Evolutionary conservation across 73 alveolate species (phyloP), one percentile per base, ranked within the genome.

Genomic region (Stentor coeruleus): DNA sequence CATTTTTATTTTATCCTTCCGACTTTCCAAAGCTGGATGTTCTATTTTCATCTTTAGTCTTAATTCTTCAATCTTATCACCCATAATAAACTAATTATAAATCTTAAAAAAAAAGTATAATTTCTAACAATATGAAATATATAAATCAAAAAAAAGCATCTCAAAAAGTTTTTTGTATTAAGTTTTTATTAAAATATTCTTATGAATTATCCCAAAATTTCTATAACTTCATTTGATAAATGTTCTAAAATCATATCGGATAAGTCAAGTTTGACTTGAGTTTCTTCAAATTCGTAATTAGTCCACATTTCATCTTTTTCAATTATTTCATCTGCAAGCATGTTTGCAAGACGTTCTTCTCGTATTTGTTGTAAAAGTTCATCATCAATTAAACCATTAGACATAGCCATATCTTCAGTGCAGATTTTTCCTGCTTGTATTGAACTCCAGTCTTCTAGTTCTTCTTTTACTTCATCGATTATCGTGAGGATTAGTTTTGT

Each of bases 261-360:
- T n/a, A n/a, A n/a, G n/a, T n/a, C n/a, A n/a, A n/a, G n/a, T n/a
- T n/a, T n/a, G n/a, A n/a, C n/a, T n/a, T n/a, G n/a, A n/a, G n/a
- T n/a, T n/a, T n/a, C n/a, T n/a, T n/a, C n/a, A n/a, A n/a, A n/a
- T n/a, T 89, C 95, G 66, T 89, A 89, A 28, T 81, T 55, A 6
- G 86, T 73, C 95, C 95, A 89, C 39, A 82, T 36, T 31, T 79
- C 81, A 38, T 89, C 95, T 35, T 55, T 86, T 38, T 87, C 88
- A 55, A 75, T 31, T 75, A 87, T 89, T 59, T 87, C 93, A 35
- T 74, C 80, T 59, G 90, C 84, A 11, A 87, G 82, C 90, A 87
- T 83, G 59, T 86, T 42, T 3, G 84, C 88, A 58, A 87, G 79
- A 35, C 93, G 83, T 33, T 87, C 93, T 59, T 87, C 93, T 59